A percentile compares a stretch with the other conserved stretches of the same genome.
These are phyloP conservation scores for Globisporangium acanthophoron DNA, from an alignment of 352 stramenopile genomes.

Conservation along the genomic window DNA sequence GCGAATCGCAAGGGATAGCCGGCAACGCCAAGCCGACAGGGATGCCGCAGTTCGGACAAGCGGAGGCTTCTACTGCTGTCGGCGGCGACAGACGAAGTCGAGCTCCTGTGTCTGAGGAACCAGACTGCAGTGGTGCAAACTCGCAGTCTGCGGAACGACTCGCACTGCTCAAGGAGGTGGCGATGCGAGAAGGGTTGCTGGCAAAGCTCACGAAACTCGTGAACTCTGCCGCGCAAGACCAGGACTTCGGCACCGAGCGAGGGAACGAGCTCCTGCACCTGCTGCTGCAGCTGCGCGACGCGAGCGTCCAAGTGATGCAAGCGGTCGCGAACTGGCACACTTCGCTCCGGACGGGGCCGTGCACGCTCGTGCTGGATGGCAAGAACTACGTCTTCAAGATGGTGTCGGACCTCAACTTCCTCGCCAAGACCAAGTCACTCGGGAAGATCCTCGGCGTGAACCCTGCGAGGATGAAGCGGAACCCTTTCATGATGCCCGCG, in stretches of 20 bases:
- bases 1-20: conserved; percentile 10
- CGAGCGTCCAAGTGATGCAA: conserved; percentile 45
- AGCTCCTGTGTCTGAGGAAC: background rate
- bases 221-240: conserved; percentile 14
- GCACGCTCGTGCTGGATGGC: conserved; percentile 42
- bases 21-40: background rate
- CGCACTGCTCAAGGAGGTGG: conserved; percentile 46
- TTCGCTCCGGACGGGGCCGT: conserved; percentile 15
- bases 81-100: background rate
- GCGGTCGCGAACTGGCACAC: conserved; percentile 55
- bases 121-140: background rate
- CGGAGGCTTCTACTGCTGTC: background rate
- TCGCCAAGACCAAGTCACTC: conserved; percentile 42
- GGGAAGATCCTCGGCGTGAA: conserved; percentile 51
- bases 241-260: conserved; percentile 31
- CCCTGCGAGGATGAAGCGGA: conserved; percentile 54
- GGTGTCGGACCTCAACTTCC: conserved; percentile 73
- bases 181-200: conserved; percentile 58
- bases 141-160: conserved; percentile 24
- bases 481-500: conserved; percentile 82
- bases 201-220: conserved; percentile 38
- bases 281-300: conserved; percentile 57
- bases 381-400: conserved; percentile 73
- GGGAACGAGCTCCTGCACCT: conserved; percentile 56
- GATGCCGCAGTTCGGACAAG: no score